These are phyloP conservation scores for Staphylotrichum longicolle DNA, from an alignment of 495 filamentous ascomycete species.

Conservation along the genomic window DNA sequence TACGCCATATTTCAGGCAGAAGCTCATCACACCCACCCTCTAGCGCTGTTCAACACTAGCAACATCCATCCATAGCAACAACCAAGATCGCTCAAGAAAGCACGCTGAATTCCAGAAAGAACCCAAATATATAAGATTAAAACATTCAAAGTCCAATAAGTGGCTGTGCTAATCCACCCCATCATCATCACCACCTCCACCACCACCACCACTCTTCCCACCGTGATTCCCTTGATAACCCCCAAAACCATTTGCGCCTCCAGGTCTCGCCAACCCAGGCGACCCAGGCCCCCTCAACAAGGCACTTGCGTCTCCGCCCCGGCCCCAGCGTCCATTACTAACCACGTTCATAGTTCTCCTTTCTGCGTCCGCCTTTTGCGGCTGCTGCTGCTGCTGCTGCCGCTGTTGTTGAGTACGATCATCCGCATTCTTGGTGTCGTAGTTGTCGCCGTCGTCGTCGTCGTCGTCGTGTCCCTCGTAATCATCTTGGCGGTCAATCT, in stretches of 20 bases:
- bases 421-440: neutral
- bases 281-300: constrained; percentile 28
- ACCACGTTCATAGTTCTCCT: constrained; percentile 43
- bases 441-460: constrained; percentile 27
- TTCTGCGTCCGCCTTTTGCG: constrained; percentile 35
- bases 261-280: neutral
- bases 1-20: no score
- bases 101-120: no score
- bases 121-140: neutral
- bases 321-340: constrained; percentile 39
- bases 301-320: constrained; percentile 32
- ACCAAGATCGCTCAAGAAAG: no score
- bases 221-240: no score
- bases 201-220: neutral
- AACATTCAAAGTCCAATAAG: neutral
- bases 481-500: constrained; percentile 29
- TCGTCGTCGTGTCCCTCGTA: neutral
- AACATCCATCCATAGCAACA: no score
- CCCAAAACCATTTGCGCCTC: neutral
- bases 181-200: constrained; percentile 23
- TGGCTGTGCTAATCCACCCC: constrained; percentile 12
- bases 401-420: neutral
- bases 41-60: no score
- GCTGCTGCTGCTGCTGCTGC: constrained; percentile 4
- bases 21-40: no score